These are phyloP conservation scores for Rugonectria rugulosa DNA, from an alignment of 2,329 filamentous ascomycete species.

Conservation along the genomic window DNA sequence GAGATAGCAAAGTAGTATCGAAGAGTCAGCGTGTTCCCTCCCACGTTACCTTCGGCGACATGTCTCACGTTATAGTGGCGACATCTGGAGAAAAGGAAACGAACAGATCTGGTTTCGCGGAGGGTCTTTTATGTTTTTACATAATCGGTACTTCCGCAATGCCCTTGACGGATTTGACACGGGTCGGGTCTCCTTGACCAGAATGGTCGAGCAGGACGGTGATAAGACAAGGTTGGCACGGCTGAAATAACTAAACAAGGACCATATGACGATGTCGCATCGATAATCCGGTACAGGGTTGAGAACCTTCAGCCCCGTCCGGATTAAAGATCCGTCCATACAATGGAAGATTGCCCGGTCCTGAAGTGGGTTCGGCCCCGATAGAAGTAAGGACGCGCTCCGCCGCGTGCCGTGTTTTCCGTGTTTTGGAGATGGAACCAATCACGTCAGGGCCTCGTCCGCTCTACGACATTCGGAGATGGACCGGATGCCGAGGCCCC, in stretches of 20 bases:
- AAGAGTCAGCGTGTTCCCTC: no score
- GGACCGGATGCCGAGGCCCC: slow-evolving; percentile 2
- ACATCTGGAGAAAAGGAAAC: no score
- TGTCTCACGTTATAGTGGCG: no score
- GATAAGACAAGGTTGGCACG: not conserved
- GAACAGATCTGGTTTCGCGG: no score
- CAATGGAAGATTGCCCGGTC: not conserved
- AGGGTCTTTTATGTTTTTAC: no score
- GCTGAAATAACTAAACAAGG: not conserved
- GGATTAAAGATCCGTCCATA: not conserved
- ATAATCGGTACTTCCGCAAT: no score
- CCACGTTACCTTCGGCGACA: no score
- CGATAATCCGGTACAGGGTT: not conserved
- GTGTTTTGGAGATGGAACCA: not conserved
- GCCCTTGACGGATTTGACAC: not conserved
- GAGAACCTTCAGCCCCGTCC: not conserved
- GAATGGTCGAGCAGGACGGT: not conserved
- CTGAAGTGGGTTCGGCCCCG: not conserved
- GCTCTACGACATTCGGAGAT: not conserved
- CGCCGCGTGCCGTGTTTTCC: slow-evolving; percentile 10
- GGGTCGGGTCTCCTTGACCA: not conserved
- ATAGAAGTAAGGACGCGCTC: not conserved
- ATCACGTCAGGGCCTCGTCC: not conserved
- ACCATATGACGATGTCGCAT: not conserved
- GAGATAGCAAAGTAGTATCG: no score